Evolutionary conservation across 139 green algal genomes (phyloP), one percentile per base, ranked within the genome.

Genomic region (Chlorella sp.): DNA sequence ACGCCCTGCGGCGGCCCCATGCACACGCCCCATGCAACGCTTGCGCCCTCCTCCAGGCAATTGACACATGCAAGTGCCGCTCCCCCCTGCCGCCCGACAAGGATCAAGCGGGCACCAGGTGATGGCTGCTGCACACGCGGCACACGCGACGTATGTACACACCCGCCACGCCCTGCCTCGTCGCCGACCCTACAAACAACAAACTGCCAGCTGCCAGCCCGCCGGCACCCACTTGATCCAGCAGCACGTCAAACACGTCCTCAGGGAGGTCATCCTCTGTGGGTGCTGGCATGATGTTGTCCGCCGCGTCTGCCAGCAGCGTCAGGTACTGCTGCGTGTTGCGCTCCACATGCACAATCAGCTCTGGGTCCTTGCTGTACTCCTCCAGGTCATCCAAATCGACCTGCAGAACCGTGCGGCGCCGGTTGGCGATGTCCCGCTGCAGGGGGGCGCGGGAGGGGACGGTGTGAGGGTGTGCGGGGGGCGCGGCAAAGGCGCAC

Each of bases 341-440:
- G 77, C 19, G 88, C 88, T 95, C 91, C 9, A 98, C 81, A n/a
- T 81, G 88, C 0, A 69, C 83, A 14, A 96, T 81, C 76, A 99
- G 94, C 22, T 90, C 89, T 40, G 64, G 39, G 1, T 92, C 91
- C 37, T 86, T 78, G 60, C 30, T 69, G 69, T 84, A 94, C 79
- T 53, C 76, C 16, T 93, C 88, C 15, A 98, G 83, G 88, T 99
- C 97, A 86, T 99, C 96, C 36, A 99, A 89, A 2, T 94, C 86
- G 1, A 99, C 94, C 15, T 93, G 73, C 73, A 99, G 90, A 9
- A 87, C 93, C 22, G 92, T 94, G 28, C 91, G 87, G 64, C 95
- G 75, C 5, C 97, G 91, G 92, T 99, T 98, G 22, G 97, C 93
- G n/a, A 99, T 96, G 24, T 97, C 93, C 97, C 98, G 96, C 97